Evolutionary conservation across 2,329 filamentous ascomycete species (phyloP), one percentile per base, ranked within the genome.

Genomic region (Pochonia chlamydosporia): DNA sequence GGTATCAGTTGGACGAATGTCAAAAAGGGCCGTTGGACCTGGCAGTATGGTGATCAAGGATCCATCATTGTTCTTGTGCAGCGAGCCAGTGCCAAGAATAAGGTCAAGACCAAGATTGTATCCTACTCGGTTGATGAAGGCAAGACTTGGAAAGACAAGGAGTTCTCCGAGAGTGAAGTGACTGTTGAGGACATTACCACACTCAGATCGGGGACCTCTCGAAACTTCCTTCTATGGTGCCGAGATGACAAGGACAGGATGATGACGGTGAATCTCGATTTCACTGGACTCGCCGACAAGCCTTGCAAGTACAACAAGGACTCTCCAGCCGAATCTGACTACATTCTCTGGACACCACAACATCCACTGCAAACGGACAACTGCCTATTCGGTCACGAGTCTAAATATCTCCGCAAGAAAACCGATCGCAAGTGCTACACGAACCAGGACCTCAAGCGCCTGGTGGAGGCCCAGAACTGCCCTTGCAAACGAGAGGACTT

Each of bases 21-120:
- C 51, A 92, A 87, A 69, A 91, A 95, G 67, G 95, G 93, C 5
- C 79, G 78, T 30, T 96, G 90, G 74, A 85, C 87, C 59, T 99
- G 90, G 89, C 89, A 95, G 60, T 96, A 89, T 63, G 95, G 93
- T 49, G 95, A 99, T 58, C 89, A 96, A 64, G 93, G 93, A 24
- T 93, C 89, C 5, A 85, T 97, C 57, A 82, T 97, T 52, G 89
- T 95, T 36, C 84, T 99, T 42, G 90, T 92, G 20, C 80, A 86
- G 59, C 82, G 89, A 48, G 75, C 78, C 13, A 77, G 76, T 44
- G 74, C 80, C 44, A 89, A 86, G 4, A 85, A 85, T 53, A 68
- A 74, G 1, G 70, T 91, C 44, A 81, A 79, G 60, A 87, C 85
- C 3, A 81, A 87, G 45, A 69, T 71, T 2, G 69, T 95, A 35